These are phyloP conservation scores for Suhomyces ambrosiae DNA, from an alignment of 1,139 yeast genomes.

Conservation along the genomic window DNA sequence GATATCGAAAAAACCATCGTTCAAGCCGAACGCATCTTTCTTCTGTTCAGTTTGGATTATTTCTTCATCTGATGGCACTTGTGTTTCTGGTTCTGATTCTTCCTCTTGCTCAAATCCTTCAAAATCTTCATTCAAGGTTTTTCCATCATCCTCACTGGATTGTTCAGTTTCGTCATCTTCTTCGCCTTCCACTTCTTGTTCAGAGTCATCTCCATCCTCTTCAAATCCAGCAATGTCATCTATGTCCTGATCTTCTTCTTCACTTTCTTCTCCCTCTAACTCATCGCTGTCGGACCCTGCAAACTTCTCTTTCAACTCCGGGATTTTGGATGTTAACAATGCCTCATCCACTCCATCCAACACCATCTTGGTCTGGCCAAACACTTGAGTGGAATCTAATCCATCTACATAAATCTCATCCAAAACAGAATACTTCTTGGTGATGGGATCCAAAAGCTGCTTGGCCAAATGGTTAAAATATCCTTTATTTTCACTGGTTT, in stretches of 20 bases:
- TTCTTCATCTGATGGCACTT: slow-evolving; percentile 16
- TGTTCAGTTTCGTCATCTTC: slow-evolving; percentile 21
- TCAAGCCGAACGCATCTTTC: slow-evolving; percentile 66
- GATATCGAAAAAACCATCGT: slow-evolving; percentile 83
- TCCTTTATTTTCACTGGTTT: slow-evolving; percentile 13
- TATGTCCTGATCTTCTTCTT: slow-evolving; percentile 15
- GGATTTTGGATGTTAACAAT: slow-evolving; percentile 51
- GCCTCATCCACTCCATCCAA: slow-evolving; percentile 68
- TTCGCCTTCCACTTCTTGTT: slow-evolving; percentile 15
- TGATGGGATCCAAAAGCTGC: slow-evolving; percentile 63
- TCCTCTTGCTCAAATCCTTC: slow-evolving; percentile 21
- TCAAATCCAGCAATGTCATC: slow-evolving; percentile 25
- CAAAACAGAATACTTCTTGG: slow-evolving; percentile 63
- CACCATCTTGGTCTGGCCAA: slow-evolving; percentile 89
- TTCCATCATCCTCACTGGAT: slow-evolving; percentile 24
- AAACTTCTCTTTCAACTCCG: slow-evolving; percentile 36
- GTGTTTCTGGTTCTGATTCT: slow-evolving; percentile 21
- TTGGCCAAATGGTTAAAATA: slow-evolving; percentile 50
- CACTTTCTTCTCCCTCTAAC: slow-evolving; percentile 25
- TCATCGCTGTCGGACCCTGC: slow-evolving; percentile 20
- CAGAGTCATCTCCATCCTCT: slow-evolving; percentile 24
- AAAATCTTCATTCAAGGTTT: slow-evolving; percentile 14
- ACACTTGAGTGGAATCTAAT: slow-evolving; percentile 85
- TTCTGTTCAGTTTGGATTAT: slow-evolving; percentile 15
- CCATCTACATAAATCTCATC: slow-evolving; percentile 87